Conservation (phyloP, 2,329 filamentous ascomycete species). For the Polychaeton citri region DNA sequence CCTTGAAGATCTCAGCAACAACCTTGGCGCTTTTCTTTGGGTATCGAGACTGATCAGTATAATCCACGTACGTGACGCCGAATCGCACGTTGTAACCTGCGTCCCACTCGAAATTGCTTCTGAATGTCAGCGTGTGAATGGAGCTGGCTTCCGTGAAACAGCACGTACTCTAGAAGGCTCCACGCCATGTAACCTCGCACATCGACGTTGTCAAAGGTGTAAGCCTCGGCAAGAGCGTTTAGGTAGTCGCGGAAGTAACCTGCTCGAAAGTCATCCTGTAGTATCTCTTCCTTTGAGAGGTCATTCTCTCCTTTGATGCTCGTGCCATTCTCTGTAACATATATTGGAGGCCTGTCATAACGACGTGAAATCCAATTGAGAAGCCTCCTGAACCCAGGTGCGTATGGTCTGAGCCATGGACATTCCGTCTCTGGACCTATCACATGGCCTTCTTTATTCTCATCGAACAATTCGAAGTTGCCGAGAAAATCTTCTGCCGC, state of each 20-base stretch:
- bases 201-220: constrained; percentile 59
- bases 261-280: constrained; percentile 70
- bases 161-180: constrained; percentile 70
- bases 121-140: constrained; percentile 3
- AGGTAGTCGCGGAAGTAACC: constrained; percentile 71
- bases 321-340: constrained; percentile 81
- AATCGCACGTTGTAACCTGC: constrained; percentile 81
- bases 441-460: constrained; percentile 55
- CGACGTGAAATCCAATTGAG: constrained; percentile 65
- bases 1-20: constrained; percentile 59
- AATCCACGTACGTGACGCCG: constrained; percentile 74
- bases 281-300: constrained; percentile 52
- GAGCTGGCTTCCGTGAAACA: no score
- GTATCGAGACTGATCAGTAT: constrained; percentile 62
- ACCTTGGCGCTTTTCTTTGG: constrained; percentile 73
- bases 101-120: constrained; percentile 77
- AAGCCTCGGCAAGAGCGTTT: constrained; percentile 60
- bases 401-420: constrained; percentile 65
- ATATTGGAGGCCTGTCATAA: constrained; percentile 65
- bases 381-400: constrained; percentile 63
- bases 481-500: constrained; percentile 57
- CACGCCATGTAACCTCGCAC: constrained; percentile 73
- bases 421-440: constrained; percentile 76
- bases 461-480: constrained; percentile 57
- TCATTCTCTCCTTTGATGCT: constrained; percentile 74